Evolutionary conservation across 2,329 filamentous ascomycete species (phyloP), one percentile per base, ranked within the genome.

Genomic region (Cephalotrichum gorgonifer): DNA sequence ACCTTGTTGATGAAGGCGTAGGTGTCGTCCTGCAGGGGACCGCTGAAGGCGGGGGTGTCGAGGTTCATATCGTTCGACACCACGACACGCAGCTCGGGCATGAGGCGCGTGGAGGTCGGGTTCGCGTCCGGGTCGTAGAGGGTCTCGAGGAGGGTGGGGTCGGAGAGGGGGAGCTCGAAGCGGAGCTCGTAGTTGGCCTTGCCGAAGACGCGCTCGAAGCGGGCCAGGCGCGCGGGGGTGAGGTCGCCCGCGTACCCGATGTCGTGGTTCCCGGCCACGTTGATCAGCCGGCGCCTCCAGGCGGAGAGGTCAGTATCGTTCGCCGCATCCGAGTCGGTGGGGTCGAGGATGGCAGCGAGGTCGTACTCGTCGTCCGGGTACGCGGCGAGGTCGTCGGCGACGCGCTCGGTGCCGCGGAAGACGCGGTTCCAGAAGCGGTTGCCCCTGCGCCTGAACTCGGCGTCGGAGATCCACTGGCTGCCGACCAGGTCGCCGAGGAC

Each of bases 181-280:
- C 83, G 79, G 11, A 95, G 75, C 60, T 95, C 89, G 75, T 95
- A 98, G 63, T 97, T 95, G 17, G 86, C 81, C 54, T 82, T 86
- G 50, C 93, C 93, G 68, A 95, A 98, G 2, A 78, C 77, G 22
- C 76, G 74, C 66, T 95, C 89, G 61, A 97, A 98, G 1, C 93
- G 79, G 26, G 79, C 72, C 49, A 96, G 73, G 3, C 89, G 80
- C 53, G 80, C 74, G n/a, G 75, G 68, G 38, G 85, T 88, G 53
- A 97, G 75, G 64, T 98, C 93, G 3, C 93, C 93, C 0, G 90
- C 88, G 62, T 98, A 98, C 30, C 93, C 93, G 59, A 98, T 83
- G 64, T 98, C 93, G 62, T 98, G 93, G 60, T 98, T 98, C 1
- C 93, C 93, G 0, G 83, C 89, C 25, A 97, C 80, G 56, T 95